These are phyloP conservation scores for Gossypium bickii DNA, from an alignment of 345 rosid genomes.

Conservation along the genomic window DNA sequence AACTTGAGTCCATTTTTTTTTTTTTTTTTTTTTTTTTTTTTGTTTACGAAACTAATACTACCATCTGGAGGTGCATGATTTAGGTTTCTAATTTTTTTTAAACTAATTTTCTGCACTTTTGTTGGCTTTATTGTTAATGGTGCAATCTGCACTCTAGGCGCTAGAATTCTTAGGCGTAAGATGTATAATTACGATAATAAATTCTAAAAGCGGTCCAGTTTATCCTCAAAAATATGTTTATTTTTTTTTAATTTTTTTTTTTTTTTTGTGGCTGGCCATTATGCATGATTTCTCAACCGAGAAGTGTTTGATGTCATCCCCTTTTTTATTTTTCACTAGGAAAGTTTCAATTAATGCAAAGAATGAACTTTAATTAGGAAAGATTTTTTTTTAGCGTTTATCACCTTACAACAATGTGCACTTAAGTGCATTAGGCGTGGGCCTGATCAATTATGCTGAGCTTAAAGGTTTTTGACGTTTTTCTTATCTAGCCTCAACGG, in stretches of 20 bases:
- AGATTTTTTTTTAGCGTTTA: too few species aligned
- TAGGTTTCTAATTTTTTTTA: not conserved
- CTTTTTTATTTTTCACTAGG: not conserved
- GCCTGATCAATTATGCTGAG: not conserved
- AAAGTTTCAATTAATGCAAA: not conserved
- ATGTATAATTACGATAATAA: not conserved
- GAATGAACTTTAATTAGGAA: not conserved
- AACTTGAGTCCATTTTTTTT: not conserved
- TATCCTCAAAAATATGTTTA: not conserved
- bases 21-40: not conserved
- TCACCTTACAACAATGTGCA: too few species aligned
- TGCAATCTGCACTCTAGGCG: not conserved
- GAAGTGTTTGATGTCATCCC: not conserved
- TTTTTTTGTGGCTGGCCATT: not conserved
- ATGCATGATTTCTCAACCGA: not conserved
- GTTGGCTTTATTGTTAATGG: not conserved
- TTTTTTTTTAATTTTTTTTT: not conserved
- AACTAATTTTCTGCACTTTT: not conserved
- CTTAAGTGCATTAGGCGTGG: too few species aligned
- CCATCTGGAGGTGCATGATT: not conserved
- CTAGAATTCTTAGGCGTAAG: not conserved
- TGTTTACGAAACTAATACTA: not conserved
- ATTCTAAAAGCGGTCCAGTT: not conserved
- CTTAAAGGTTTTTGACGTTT: not conserved
- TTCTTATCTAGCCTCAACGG: not conserved